Percentiles rank a stretch among this genome's conserved stretches.
These are phyloP conservation scores for Escovopsis sp. DNA, from an alignment of 2,329 filamentous ascomycete genomes.

Conservation along the genomic window DNA sequence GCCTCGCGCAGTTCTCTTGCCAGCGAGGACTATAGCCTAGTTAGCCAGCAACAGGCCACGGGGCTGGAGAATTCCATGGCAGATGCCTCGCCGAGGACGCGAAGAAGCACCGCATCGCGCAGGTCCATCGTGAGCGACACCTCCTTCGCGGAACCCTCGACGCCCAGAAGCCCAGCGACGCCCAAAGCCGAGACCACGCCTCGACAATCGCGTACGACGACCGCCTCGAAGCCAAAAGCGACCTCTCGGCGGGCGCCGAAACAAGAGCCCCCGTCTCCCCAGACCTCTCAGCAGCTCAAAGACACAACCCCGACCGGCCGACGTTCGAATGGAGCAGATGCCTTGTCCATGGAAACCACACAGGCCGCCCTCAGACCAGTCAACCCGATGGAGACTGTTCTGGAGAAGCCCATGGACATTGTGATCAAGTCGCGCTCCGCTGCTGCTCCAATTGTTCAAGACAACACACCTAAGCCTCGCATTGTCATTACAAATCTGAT, in stretches of 20 bases:
- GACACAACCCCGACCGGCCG: conserved; percentile 38
- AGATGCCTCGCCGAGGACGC: conserved; percentile 41
- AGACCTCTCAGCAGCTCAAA: conserved; percentile 31
- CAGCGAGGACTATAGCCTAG: neutral
- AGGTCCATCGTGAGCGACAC: conserved; percentile 19
- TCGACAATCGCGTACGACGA: neutral
- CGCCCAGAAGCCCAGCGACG: neutral
- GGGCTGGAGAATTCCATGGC: neutral
- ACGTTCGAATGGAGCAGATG: conserved; percentile 61
- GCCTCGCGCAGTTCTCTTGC: neutral
- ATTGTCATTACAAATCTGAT: conserved; percentile 89
- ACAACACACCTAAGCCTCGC: conserved; percentile 63
- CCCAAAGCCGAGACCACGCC: neutral
- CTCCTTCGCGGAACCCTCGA: neutral
- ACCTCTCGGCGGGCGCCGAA: conserved; percentile 24
- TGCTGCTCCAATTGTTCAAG: conserved; percentile 53
- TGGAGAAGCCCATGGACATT: conserved; percentile 90
- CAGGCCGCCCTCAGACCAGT: conserved; percentile 48
- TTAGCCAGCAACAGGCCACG: neutral
- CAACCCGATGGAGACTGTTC: conserved; percentile 58
- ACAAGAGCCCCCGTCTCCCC: conserved; percentile 38
- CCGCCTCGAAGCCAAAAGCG: neutral
- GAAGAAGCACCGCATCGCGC: conserved; percentile 42
- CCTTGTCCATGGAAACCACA: conserved; percentile 13
- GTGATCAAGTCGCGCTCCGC: conserved; percentile 71